Percentiles rank a stretch among this genome's conserved stretches.
These are phyloP conservation scores for Pichia ethanolica DNA, from an alignment of 805 yeast species.

Conservation along the genomic window DNA sequence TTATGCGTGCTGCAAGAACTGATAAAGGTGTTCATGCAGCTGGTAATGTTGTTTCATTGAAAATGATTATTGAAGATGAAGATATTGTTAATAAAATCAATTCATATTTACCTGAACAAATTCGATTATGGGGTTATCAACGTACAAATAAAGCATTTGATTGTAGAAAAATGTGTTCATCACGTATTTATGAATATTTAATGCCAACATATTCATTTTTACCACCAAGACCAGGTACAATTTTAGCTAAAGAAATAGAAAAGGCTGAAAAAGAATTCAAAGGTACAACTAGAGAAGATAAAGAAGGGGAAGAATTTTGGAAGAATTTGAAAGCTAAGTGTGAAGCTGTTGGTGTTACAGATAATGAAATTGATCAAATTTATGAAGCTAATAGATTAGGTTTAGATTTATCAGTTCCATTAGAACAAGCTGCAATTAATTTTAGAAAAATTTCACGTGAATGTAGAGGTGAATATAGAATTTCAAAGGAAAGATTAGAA, in stretches of 20 bases:
- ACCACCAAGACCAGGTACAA: conserved; percentile 79
- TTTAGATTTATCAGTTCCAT: conserved; percentile 29
- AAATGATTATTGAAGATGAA: conserved; percentile 76
- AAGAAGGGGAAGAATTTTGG: conserved; percentile 78
- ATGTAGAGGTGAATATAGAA: conserved; percentile 62
- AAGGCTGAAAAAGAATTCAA: conserved; percentile 48
- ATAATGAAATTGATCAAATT: conserved; percentile 31
- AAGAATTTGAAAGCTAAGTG: conserved; percentile 34
- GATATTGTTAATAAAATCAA: conserved; percentile 72
- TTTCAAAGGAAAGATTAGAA: conserved; percentile 53
- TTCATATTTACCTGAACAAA: conserved; percentile 68
- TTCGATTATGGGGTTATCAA: conserved; percentile 88
- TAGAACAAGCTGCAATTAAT: conserved; percentile 32
- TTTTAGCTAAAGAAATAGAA: conserved; percentile 52
- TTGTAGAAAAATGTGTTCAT: conserved; percentile 90
- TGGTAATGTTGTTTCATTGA: conserved; percentile 81
- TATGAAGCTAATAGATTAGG: conserved; percentile 31
- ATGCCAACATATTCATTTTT: conserved; percentile 86
- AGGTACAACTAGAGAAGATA: conserved; percentile 52
- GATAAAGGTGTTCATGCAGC: conserved; percentile 98
- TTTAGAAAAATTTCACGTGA: conserved; percentile 58
- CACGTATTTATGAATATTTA: conserved; percentile 91
- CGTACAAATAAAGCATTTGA: conserved; percentile 88
- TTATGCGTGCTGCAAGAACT: conserved; percentile 81
- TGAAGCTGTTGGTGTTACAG: conserved; percentile 32